Evolutionary conservation across 1,284 basidiomycete species (phyloP), one percentile per base, ranked within the genome.

Genomic region (Fereydounia khargensis): DNA sequence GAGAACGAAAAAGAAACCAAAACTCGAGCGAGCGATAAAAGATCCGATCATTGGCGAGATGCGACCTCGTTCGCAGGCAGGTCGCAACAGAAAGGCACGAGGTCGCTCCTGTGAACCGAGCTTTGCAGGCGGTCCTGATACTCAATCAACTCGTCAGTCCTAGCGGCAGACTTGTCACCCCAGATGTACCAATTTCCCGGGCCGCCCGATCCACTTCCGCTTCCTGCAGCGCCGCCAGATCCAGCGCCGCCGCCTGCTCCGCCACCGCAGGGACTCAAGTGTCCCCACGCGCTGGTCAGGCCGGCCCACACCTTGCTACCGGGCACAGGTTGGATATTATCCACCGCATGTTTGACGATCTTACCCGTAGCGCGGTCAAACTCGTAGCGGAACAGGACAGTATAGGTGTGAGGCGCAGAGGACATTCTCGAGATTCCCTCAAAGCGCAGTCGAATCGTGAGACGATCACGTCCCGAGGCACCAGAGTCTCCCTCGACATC

Each of bases 301-400:
- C 54, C 58, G 6, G 53, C 61, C 58, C 56, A 63, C 3, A 71
- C 53, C 28, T 61, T 65, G 35, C 57, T 61, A 4, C 68, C 68
- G 1, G 69, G 67, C 6, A 64, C 59, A 6, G 73, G 73, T 56
- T 70, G 60, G 35, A 74, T 70, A 25, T 66, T 58, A 45, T 73
- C 70, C 14, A 74, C 70, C 17, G 48, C 38, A 36, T 74, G 73
- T 16, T 53, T 43, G 9, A 38, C 47, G 21, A 74, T 65, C 39
- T 48, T 67, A 6, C 71, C 73, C 10, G 70, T 67, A 1, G 21
- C 27, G 1, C 59, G 54, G 35, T 73, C 70, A 34, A 73, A 67
- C 1, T 56, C 56, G 46, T 74, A 74, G 39, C 58, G 45, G 44
- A 71, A 74, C 22, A 74, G 43, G 41, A 72, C 56, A 9, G 67